Evolutionary conservation across 2,329 filamentous ascomycete species (phyloP), one percentile per base, ranked within the genome.

Genomic region (Apiospora koreana): DNA sequence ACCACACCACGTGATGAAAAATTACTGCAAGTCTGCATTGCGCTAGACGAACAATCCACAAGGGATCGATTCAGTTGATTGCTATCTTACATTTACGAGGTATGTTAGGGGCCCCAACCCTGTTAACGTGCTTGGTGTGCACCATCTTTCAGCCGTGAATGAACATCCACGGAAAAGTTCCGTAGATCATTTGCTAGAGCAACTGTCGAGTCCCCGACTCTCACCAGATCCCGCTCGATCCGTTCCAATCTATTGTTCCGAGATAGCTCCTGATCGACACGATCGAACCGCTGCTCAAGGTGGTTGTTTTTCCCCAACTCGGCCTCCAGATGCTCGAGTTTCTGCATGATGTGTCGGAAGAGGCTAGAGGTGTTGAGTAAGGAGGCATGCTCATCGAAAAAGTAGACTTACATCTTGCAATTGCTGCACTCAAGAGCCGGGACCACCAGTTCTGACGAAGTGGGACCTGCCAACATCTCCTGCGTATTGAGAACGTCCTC

Each of bases 231-330:
- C 48, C 48, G 48, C 48, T 54, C 48, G 25, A 54, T 54, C 48
- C 48, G 48, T 54, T 54, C 48, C 14, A 54, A 54, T 54, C 48
- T 54, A 54, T 54, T 18, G 48, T 54, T 54, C 48, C 48, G 48
- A 54, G 48, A 54, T 18, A 54, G 48, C 23, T 54, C 48, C 48
- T 54, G 48, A 54, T 54, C 48, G 48, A 54, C 14, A 54, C 48
- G 48, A 23, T 54, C 48, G 48, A 54, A 54, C 48, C 48, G 48
- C 48, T 10, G 48, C 48, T 54, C 46, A 54, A 54, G 48, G 48
- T 54, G 23, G 48, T 54, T 54, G 25, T 28, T 54, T 54, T 54
- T 54, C 48, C 48, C 48, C 14, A 54, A 28, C 14, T 54, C 48
- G 23, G 48, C 48, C 48, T 54, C 48, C 28, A 54, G 25, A 54